Base-by-base conservation (phyloP, 768 basidiomycete genomes). In the Steccherinum ochraceum region DNA sequence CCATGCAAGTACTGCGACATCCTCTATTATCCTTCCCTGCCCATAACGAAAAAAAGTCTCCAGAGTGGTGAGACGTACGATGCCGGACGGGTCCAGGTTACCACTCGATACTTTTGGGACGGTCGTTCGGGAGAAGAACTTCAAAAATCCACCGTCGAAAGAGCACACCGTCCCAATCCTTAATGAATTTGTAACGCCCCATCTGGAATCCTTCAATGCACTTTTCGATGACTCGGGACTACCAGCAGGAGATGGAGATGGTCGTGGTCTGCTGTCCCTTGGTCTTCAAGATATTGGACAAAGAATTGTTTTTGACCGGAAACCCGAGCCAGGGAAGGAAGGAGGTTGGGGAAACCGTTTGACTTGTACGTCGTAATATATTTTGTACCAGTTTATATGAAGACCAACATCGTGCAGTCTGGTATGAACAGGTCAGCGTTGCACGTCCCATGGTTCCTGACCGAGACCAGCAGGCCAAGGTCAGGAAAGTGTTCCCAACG, bases 161-260 rank as follows among this genome's bases (percentile, higher is more conserved):
- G 80, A 79, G 19, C 78, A 87, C 20, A 81, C 83, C 12, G 81
- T 89, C 56, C 81, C 82, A 18, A 88, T 89, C 48, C 75, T 98
- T 53, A 91, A 96, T 58, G 90, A 95, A 68, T 90, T 97, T 60
- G 92, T 97, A 49, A 72, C 81, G 20, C 95, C 96, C 4, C 94
- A 97, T 65, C 81, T 98, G 55, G 89, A 97, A 66, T 93, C 90
- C 35, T 98, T 99, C 77, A 95, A 98, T 68, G 85, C 92, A 13
- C 78, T 99, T 23, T 94, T 97, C 66, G 94, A 97, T 61, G 93
- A 95, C 65, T 84, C 87, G 48, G 87, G 87, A n/a, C 65, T 89
- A 49, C 81, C 84, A 51, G 63, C 75, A 42, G 84, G 86, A 10
- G 84, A 85, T 58, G 84, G 84, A 12, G 81, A 90, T 50, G 89